These are phyloP conservation scores for Aegilops tauschii DNA, from an alignment of 176 grass and related monocot species.

Conservation along the genomic window DNA sequence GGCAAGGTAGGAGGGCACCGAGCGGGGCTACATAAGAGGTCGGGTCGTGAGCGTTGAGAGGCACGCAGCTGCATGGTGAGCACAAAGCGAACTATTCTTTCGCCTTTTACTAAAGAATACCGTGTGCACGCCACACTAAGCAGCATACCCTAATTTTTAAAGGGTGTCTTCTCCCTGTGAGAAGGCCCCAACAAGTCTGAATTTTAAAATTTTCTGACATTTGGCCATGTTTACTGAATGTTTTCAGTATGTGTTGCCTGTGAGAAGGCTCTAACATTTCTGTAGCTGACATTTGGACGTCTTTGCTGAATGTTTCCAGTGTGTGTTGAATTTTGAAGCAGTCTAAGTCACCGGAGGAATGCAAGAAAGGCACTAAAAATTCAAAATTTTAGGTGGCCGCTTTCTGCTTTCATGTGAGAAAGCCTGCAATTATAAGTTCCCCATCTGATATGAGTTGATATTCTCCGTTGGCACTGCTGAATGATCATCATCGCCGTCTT, in stretches of 20 bases:
- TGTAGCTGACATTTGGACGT: too few species aligned
- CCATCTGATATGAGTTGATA: conserved; percentile 47
- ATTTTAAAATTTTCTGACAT: too few species aligned
- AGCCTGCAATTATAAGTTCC: conserved; percentile 24
- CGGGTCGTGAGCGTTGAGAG: fast-evolving
- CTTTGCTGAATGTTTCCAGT: too few species aligned
- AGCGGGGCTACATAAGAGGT: too few species aligned
- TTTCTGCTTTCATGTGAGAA: too few species aligned
- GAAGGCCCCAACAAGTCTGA: background rate
- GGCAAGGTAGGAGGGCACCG: too few species aligned
- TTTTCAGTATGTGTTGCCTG: too few species aligned
- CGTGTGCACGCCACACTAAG: conserved; percentile 37
- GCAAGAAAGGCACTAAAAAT: conserved; percentile 14
- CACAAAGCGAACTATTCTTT: conserved; percentile 80
- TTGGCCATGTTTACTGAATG: too few species aligned
- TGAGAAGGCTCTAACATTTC: background rate
- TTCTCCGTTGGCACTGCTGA: conserved; percentile 46
- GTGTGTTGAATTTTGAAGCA: too few species aligned
- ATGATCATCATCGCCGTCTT: conserved; percentile 13
- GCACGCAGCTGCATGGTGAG: conserved; percentile 53
- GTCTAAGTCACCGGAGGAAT: too few species aligned
- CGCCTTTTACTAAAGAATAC: conserved; percentile 92
- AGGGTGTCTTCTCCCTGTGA: background rate
- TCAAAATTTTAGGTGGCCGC: too few species aligned
- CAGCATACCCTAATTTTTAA: conserved; percentile 49